Percentiles rank a stretch among this genome's conserved stretches.
These are phyloP conservation scores for Penicillium sp. DNA, from an alignment of 2,329 filamentous ascomycete genomes.

Conservation along the genomic window DNA sequence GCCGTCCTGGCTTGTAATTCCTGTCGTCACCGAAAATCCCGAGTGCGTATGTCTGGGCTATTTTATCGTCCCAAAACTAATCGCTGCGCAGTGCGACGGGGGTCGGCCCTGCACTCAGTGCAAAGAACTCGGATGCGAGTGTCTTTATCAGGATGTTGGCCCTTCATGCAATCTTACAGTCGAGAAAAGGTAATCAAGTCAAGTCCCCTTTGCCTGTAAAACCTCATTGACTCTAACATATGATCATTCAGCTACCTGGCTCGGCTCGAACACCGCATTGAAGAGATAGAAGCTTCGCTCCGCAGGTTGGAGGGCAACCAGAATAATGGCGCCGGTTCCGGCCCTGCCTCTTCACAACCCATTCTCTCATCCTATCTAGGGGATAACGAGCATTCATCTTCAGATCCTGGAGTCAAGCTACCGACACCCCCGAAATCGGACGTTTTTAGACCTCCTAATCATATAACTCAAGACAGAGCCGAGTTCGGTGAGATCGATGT, in stretches of 20 bases:
- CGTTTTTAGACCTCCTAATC: not conserved
- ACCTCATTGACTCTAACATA: not conserved
- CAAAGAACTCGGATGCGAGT: slow-evolving; percentile 41
- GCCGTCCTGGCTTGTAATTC: slow-evolving; percentile 39
- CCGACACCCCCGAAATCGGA: not conserved
- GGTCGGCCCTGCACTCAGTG: slow-evolving; percentile 44
- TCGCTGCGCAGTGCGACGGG: slow-evolving; percentile 40
- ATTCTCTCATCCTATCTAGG: not conserved
- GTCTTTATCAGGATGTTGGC: slow-evolving; percentile 38
- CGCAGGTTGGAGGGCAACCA: slow-evolving; percentile 6
- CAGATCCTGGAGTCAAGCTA: not conserved
- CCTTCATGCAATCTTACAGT: slow-evolving; percentile 39
- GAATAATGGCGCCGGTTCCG: not conserved
- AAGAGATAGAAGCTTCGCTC: slow-evolving; percentile 5
- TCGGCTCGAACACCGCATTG: slow-evolving; percentile 6
- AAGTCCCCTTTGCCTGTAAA: not conserved
- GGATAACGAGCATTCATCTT: not conserved
- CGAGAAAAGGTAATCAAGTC: slow-evolving; percentile 31
- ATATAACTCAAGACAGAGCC: not conserved
- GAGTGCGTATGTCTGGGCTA: not conserved
- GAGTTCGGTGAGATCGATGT: slow-evolving; percentile 13
- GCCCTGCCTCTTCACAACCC: not conserved
- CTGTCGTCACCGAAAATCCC: slow-evolving; percentile 34
- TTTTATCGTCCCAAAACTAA: not conserved
- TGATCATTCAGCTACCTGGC: slow-evolving; percentile 3